These are phyloP conservation scores for Phytophthora boehmeriae DNA, from an alignment of 352 stramenopile species.

Conservation along the genomic window DNA sequence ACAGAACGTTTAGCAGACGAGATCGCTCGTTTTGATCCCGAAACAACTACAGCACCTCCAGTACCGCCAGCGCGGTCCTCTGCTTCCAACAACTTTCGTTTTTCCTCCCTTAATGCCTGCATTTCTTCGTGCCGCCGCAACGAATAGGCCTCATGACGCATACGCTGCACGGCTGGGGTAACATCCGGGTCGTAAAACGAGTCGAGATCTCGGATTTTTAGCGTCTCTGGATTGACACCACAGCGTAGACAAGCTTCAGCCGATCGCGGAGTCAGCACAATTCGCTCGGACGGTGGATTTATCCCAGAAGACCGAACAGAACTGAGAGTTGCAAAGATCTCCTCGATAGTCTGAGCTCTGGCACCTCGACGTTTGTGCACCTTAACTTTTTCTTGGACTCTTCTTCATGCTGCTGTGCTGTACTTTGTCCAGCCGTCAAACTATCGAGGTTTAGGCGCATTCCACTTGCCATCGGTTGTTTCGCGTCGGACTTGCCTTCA, in stretches of 20 bases:
- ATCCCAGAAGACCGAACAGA: slow-evolving; percentile 69
- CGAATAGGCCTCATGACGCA: slow-evolving; percentile 94
- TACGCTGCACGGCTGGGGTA: slow-evolving; percentile 85
- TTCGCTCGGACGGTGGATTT: slow-evolving; percentile 71
- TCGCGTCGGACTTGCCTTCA: neutral
- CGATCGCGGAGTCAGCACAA: slow-evolving; percentile 88
- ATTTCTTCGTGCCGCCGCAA: slow-evolving; percentile 92
- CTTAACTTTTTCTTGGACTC: slow-evolving; percentile 50
- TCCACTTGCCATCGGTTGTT: slow-evolving; percentile 2
- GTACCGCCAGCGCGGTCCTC: slow-evolving; percentile 34
- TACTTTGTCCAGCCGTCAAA: slow-evolving; percentile 10
- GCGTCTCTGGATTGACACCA: slow-evolving; percentile 92
- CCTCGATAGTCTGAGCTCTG: slow-evolving; percentile 72
- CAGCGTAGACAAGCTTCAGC: slow-evolving; percentile 90
- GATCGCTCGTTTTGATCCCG: slow-evolving; percentile 12
- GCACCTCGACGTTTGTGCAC: slow-evolving; percentile 66
- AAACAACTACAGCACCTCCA: slow-evolving; percentile 8
- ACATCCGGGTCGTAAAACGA: slow-evolving; percentile 89
- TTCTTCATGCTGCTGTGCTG: slow-evolving; percentile 12
- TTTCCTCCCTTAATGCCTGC: slow-evolving; percentile 81
- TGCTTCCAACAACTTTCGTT: slow-evolving; percentile 67
- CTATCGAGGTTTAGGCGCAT: slow-evolving; percentile 40
- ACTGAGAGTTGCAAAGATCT: slow-evolving; percentile 80
- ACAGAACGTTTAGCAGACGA: slow-evolving; percentile 3
- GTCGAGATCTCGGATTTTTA: slow-evolving; percentile 92